These are phyloP conservation scores for Fragilariopsis cylindrus DNA, from an alignment of 108 stramenopile species.

Conservation along the genomic window DNA sequence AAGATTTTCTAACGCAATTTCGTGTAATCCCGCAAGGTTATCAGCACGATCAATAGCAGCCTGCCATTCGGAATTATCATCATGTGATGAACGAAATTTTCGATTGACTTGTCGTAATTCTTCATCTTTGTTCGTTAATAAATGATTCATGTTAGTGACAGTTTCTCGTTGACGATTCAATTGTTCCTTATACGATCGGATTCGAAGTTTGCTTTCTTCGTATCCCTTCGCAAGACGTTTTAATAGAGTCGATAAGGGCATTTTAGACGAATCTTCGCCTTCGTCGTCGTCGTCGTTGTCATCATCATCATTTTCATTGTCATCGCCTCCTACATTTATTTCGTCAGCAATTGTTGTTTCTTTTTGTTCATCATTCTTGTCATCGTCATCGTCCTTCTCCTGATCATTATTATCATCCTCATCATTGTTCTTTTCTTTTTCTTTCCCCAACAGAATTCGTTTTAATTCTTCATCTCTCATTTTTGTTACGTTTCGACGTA, in stretches of 20 bases:
- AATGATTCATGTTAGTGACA: constrained; percentile 25
- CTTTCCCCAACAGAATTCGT: background rate
- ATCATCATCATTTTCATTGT: background rate
- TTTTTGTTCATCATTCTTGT: background rate
- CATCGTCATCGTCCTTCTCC: background rate
- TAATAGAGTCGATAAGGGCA: background rate
- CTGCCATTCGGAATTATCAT: too few species aligned
- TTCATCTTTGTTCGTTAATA: constrained; percentile 23
- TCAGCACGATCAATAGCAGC: background rate
- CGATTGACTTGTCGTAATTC: background rate
- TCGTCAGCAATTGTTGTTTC: background rate
- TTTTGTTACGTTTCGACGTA: background rate
- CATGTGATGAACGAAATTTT: background rate
- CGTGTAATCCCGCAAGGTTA: constrained; percentile 2
- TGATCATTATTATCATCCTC: background rate
- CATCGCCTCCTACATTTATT: background rate
- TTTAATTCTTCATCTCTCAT: constrained; percentile 13
- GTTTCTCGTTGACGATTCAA: background rate
- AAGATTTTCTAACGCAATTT: constrained; percentile 5
- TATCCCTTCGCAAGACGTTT: constrained; percentile 9
- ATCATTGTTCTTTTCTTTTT: background rate
- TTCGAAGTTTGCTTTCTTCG: constrained; percentile 4
- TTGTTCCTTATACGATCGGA: background rate
- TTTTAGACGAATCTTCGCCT: background rate
- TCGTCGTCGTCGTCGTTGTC: background rate